These are phyloP conservation scores for Boletellus deceptivus DNA, from an alignment of 1,284 basidiomycete genomes.

Conservation along the genomic window DNA sequence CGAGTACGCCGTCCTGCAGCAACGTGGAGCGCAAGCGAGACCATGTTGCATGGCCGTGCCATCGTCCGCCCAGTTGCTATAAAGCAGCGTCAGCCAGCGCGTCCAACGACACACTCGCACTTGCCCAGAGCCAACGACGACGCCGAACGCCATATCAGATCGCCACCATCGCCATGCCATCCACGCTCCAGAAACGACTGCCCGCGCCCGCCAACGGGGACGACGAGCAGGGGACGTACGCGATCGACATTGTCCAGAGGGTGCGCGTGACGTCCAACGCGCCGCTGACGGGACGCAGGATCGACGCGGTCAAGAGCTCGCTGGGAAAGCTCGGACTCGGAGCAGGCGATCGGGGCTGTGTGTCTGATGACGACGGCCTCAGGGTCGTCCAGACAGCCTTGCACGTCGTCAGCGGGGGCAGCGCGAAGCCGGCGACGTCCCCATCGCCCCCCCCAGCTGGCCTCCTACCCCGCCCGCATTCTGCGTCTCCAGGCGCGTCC, in stretches of 20 bases:
- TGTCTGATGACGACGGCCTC: constrained; percentile 31
- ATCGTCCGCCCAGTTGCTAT: constrained; percentile 13
- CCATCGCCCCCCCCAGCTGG: background rate
- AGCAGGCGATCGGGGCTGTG: constrained; percentile 28
- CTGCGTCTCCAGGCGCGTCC: constrained; percentile 9
- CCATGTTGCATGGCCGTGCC: constrained; percentile 21
- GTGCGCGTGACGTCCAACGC: constrained; percentile 28
- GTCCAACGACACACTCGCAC: background rate
- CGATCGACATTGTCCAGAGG: constrained; percentile 33
- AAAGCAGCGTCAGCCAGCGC: constrained; percentile 9
- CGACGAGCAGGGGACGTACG: constrained; percentile 17
- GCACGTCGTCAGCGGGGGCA: constrained; percentile 19
- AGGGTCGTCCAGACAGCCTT: constrained; percentile 28
- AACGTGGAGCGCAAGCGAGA: constrained; percentile 22
- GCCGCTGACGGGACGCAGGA: constrained; percentile 26
- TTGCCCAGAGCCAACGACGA: background rate
- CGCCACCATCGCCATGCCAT: constrained; percentile 15
- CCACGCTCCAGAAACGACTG: constrained; percentile 21
- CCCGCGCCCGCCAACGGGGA: constrained; percentile 5
- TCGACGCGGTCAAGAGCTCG: constrained; percentile 32
- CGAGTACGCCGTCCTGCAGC: constrained; percentile 16
- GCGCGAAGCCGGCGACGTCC: constrained; percentile 6
- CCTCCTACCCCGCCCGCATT: constrained; percentile 18
- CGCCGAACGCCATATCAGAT: background rate
- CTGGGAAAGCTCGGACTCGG: constrained; percentile 22